Evolutionary conservation across 805 yeast genomes (phyloP).

Genomic region (Komagataella pseudopastoris): DNA sequence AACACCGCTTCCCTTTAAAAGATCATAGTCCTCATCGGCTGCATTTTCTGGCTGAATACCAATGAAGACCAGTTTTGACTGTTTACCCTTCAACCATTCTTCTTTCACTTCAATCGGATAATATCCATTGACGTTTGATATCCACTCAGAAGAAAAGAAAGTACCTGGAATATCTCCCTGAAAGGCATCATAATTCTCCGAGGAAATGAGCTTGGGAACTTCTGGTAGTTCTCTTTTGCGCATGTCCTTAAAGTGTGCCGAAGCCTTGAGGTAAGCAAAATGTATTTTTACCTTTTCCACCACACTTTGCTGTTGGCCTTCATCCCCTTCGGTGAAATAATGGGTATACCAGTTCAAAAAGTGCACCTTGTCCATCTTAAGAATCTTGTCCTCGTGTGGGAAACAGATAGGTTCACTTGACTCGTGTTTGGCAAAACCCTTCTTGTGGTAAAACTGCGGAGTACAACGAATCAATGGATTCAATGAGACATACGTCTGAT

Average conservation of each 20-base stretch:
- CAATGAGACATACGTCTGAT: conserved; percentile 53
- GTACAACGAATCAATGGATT: conserved; percentile 80
- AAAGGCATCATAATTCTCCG: conserved; percentile 6
- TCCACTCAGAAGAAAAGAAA: conserved; percentile 65
- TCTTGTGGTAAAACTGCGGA: conserved; percentile 57
- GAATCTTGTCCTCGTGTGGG: conserved; percentile 48
- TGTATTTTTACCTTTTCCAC: conserved; percentile 55
- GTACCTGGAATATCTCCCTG: conserved; percentile 20
- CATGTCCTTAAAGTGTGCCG: conserved; percentile 40
- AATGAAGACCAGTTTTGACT: conserved; percentile 41
- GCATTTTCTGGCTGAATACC: conserved; percentile 42
- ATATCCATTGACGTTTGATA: conserved; percentile 44
- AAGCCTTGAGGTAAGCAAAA: conserved; percentile 49
- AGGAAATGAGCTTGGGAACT: not conserved
- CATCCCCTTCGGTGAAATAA: conserved; percentile 31
- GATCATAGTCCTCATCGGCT: conserved; percentile 5
- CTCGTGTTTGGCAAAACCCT: conserved; percentile 42
- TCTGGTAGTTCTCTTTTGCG: conserved; percentile 22
- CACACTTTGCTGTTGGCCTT: not conserved
- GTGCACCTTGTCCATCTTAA: conserved; percentile 50
- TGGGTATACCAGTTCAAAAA: conserved; percentile 75
- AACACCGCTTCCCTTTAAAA: conserved; percentile 7
- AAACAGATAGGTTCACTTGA: conserved; percentile 76
- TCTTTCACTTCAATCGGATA: conserved; percentile 46
- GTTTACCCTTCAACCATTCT: conserved; percentile 49